Percentiles rank a stretch among this genome's conserved stretches.
These are phyloP conservation scores for Turritis glabra DNA, from an alignment of 345 rosid genomes.

Conservation along the genomic window DNA sequence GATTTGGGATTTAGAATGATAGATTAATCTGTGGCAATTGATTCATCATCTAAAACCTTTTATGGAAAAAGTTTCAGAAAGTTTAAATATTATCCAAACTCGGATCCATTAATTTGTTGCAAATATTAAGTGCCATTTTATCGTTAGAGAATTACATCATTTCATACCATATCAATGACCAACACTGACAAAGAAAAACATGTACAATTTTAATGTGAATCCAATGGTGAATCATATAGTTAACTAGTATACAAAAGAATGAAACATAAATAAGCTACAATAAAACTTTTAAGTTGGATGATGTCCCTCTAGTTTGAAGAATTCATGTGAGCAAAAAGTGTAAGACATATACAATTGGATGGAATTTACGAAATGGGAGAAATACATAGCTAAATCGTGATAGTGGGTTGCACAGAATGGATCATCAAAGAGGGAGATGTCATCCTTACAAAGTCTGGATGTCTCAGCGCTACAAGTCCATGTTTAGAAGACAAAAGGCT, in stretches of 20 bases:
- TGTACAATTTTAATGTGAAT: too few species aligned
- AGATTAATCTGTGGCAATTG: not conserved
- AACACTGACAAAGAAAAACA: too few species aligned
- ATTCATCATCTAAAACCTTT: not conserved
- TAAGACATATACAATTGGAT: not conserved
- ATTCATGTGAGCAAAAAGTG: not conserved
- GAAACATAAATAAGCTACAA: not conserved
- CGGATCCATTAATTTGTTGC: not conserved
- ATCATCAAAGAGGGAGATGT: not conserved
- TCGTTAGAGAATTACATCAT: not conserved
- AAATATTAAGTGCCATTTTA: not conserved
- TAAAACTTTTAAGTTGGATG: not conserved
- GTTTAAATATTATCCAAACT: too few species aligned
- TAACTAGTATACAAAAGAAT: not conserved
- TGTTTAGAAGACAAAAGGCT: not conserved
- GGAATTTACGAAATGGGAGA: not conserved
- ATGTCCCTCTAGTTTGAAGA: not conserved
- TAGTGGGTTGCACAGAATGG: not conserved
- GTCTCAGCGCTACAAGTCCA: not conserved
- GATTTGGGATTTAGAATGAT: not conserved
- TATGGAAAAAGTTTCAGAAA: not conserved
- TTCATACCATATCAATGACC: too few species aligned
- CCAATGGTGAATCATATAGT: not conserved
- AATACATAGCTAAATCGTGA: not conserved
- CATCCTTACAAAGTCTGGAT: not conserved